These are phyloP conservation scores for Lactarius evosmus DNA, from an alignment of 768 basidiomycete genomes.

Conservation along the genomic window DNA sequence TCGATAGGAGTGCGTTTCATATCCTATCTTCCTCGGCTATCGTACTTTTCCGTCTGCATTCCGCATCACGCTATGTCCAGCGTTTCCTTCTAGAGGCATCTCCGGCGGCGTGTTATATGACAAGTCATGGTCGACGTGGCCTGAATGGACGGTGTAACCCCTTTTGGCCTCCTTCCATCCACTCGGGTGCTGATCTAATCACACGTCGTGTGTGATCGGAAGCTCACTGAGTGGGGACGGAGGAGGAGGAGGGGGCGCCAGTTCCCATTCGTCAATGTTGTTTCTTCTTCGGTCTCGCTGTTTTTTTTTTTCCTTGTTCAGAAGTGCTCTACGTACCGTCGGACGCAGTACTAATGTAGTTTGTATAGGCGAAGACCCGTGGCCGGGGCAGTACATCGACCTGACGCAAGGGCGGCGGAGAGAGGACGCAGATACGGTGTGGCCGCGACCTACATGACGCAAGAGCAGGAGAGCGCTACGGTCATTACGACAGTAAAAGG, in stretches of 20 bases:
- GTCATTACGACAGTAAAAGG: background rate
- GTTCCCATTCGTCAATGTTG: background rate
- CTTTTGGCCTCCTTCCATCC: slow-evolving; percentile 2
- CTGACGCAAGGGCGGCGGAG: slow-evolving; percentile 57
- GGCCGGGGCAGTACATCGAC: slow-evolving; percentile 75
- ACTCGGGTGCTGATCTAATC: slow-evolving; percentile 5
- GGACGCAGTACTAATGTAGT: slow-evolving; percentile 11
- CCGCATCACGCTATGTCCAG: background rate
- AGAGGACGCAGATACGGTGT: slow-evolving; percentile 55
- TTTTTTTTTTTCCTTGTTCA: slow-evolving; percentile 20
- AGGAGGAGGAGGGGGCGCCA: background rate
- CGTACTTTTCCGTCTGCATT: slow-evolving; percentile 8
- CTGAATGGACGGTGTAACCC: slow-evolving; percentile 4
- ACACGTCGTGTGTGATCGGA: background rate
- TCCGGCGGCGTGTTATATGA: slow-evolving; percentile 7
- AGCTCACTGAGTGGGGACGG: background rate
- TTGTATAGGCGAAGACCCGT: slow-evolving; percentile 57
- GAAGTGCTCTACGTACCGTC: slow-evolving; percentile 17
- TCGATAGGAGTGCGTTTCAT: slow-evolving; percentile 62
- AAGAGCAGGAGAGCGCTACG: background rate
- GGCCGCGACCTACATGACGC: slow-evolving; percentile 63
- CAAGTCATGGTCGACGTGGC: slow-evolving; percentile 16
- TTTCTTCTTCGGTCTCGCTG: too few species aligned
- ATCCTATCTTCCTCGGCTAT: slow-evolving; percentile 6
- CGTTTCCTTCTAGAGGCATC: background rate